Percentiles rank a stretch among this genome's conserved stretches.
These are phyloP conservation scores for Penicillium sp. DNA, from an alignment of 2,329 filamentous ascomycete genomes.

Conservation along the genomic window DNA sequence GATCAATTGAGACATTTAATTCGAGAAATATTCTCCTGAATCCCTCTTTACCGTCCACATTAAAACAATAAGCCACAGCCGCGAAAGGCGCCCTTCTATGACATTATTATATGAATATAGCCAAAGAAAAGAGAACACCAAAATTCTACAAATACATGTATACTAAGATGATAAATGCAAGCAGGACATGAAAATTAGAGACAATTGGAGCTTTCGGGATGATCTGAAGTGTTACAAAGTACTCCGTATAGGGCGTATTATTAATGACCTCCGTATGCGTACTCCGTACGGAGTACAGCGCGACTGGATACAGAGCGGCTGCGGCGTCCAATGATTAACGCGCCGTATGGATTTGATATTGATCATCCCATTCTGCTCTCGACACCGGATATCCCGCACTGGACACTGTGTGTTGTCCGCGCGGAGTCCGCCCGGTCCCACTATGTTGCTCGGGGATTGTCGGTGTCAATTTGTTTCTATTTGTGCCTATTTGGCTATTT, in stretches of 20 bases:
- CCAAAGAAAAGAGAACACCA: not conserved
- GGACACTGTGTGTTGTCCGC: conserved; percentile 4
- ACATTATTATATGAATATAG: not conserved
- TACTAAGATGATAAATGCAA: not conserved
- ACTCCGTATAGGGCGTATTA: not conserved
- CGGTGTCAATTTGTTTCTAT: not conserved
- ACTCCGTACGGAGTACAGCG: conserved; percentile 8
- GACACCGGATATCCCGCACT: conserved; percentile 18
- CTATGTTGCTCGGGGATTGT: not conserved
- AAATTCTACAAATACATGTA: not conserved
- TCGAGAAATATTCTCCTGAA: not conserved
- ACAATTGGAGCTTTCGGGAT: conserved; percentile 13
- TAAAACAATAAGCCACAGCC: conserved; percentile 13
- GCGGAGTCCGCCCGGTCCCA: conserved; percentile 6
- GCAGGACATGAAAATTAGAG: conserved; percentile 19
- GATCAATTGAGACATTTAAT: conserved; percentile 1
- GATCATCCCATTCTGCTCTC: conserved; percentile 16
- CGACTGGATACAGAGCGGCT: conserved; percentile 21
- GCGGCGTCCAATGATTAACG: conserved; percentile 24
- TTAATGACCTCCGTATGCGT: not conserved
- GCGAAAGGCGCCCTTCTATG: conserved; percentile 16
- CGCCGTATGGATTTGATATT: conserved; percentile 23
- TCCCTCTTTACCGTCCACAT: not conserved
- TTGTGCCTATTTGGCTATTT: not conserved
- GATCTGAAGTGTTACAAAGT: conserved; percentile 12